Percentiles rank a stretch among this genome's conserved stretches.
Evolutionary conservation across 768 basidiomycete genomes (phyloP).

Genomic region (Pleurotus tuoliensis): DNA sequence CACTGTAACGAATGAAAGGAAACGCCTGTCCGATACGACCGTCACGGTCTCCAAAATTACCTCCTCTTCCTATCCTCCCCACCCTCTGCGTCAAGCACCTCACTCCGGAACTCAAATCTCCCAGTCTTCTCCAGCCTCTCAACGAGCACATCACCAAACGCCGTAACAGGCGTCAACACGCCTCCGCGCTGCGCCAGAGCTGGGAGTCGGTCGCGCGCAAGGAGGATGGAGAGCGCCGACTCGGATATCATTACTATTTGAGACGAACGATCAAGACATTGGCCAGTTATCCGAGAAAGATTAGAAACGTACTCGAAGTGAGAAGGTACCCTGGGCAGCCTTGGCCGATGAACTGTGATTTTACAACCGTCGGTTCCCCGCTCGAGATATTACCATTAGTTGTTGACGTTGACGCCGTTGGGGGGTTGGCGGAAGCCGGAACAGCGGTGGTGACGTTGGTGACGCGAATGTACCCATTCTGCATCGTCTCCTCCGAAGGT

Average conservation of each 20-base stretch:
- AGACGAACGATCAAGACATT: too few species aligned
- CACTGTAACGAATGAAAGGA: too few species aligned
- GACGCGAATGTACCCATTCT: conserved; percentile 56
- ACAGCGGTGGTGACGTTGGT: conserved; percentile 71
- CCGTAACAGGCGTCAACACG: conserved; percentile 78
- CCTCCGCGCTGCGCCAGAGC: conserved; percentile 63
- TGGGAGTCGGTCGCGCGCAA: conserved; percentile 54
- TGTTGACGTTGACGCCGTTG: too few species aligned
- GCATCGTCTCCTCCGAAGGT: conserved; percentile 57
- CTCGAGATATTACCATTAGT: too few species aligned
- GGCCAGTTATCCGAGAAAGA: conserved; percentile 1
- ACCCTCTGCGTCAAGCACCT: conserved; percentile 19
- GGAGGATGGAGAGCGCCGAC: conserved; percentile 66
- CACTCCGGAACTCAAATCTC: conserved; percentile 52
- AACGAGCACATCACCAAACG: conserved; percentile 74
- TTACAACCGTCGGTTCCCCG: conserved; percentile 37
- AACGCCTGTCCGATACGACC: too few species aligned
- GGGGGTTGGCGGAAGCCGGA: conserved; percentile 18
- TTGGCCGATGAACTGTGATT: conserved; percentile 57
- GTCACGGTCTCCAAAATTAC: too few species aligned
- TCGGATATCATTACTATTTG: conserved; percentile 72
- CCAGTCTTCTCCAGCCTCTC: conserved; percentile 60
- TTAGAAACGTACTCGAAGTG: conserved; percentile 42
- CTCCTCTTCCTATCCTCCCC: too few species aligned
- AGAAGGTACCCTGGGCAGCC: conserved; percentile 78